These are phyloP conservation scores for Hypoxylon sp. DNA, from an alignment of 2,329 filamentous ascomycete genomes.

Conservation along the genomic window DNA sequence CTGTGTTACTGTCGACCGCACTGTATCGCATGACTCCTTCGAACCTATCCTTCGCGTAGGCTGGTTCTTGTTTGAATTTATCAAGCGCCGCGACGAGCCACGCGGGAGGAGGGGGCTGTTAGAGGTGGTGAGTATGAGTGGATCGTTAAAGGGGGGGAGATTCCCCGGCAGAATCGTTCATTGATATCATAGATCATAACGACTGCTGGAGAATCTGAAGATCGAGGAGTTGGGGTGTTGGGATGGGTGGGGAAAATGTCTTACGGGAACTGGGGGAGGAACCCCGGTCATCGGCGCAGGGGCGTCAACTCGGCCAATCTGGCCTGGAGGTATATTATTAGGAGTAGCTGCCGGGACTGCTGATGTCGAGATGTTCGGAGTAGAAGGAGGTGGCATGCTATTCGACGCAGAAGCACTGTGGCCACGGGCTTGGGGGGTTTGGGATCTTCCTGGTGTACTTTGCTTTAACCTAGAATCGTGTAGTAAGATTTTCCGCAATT, in stretches of 20 bases:
- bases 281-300: constrained; percentile 72
- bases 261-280: constrained; percentile 72
- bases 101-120: constrained; percentile 83
- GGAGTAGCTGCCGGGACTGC: constrained; percentile 43
- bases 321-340: constrained; percentile 61
- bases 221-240: constrained; percentile 46
- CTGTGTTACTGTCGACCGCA: constrained; percentile 80
- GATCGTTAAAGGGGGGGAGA: constrained; percentile 11
- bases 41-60: constrained; percentile 86
- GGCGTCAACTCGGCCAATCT: constrained; percentile 78
- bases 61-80: constrained; percentile 72
- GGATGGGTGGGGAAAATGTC: constrained; percentile 54
- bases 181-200: constrained; percentile 52
- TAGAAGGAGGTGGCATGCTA: constrained; percentile 56
- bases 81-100: constrained; percentile 86
- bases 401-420: constrained; percentile 59
- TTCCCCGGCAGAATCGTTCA: constrained; percentile 20
- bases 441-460: constrained; percentile 59
- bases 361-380: constrained; percentile 51
- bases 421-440: constrained; percentile 65
- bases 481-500: constrained; percentile 74
- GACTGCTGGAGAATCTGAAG: constrained; percentile 53
- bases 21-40: constrained; percentile 93
- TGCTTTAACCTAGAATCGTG: constrained; percentile 65
- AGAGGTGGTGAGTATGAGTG: constrained; percentile 49